Percentiles rank a stretch among this genome's conserved stretches.
These are phyloP conservation scores for Exophiala sp. DNA, from an alignment of 2,329 filamentous ascomycete species.

Conservation along the genomic window DNA sequence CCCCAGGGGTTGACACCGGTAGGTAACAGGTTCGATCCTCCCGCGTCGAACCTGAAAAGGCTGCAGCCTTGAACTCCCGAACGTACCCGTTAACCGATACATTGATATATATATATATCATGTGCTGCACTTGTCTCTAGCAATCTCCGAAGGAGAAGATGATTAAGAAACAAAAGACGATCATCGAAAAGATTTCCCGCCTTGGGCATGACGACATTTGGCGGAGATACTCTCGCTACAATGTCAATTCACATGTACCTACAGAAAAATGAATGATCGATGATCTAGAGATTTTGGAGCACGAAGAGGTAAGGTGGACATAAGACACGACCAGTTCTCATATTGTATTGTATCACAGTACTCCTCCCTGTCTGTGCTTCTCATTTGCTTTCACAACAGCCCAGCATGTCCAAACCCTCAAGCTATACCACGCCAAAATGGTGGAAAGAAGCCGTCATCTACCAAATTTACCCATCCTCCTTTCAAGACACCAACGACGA, in stretches of 20 bases:
- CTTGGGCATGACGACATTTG: conserved; percentile 18
- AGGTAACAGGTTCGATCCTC: too few species aligned
- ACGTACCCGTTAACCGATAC: neutral
- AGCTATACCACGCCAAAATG: conserved; percentile 35
- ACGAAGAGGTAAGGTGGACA: too few species aligned
- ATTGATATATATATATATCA: too few species aligned
- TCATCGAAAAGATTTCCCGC: conserved; percentile 10
- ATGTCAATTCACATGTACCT: neutral
- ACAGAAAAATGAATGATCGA: neutral
- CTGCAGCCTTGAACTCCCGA: too few species aligned
- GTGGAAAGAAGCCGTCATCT: conserved; percentile 59
- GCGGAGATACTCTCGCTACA: conserved; percentile 20
- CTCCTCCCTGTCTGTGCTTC: neutral
- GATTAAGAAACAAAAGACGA: neutral
- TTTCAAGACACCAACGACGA: conserved; percentile 48
- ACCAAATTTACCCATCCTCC: conserved; percentile 59
- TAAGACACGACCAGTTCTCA: neutral
- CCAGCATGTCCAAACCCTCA: conserved; percentile 9
- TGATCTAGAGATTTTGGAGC: neutral
- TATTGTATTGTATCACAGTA: neutral
- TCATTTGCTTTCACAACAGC: neutral
- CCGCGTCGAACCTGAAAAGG: too few species aligned
- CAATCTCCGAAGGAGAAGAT: neutral
- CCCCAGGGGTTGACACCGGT: too few species aligned
- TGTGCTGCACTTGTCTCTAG: neutral